Evolutionary conservation across 495 filamentous ascomycete genomes (phyloP), one percentile per base, ranked within the genome.

Genomic region (Schizothecium vesticola): DNA sequence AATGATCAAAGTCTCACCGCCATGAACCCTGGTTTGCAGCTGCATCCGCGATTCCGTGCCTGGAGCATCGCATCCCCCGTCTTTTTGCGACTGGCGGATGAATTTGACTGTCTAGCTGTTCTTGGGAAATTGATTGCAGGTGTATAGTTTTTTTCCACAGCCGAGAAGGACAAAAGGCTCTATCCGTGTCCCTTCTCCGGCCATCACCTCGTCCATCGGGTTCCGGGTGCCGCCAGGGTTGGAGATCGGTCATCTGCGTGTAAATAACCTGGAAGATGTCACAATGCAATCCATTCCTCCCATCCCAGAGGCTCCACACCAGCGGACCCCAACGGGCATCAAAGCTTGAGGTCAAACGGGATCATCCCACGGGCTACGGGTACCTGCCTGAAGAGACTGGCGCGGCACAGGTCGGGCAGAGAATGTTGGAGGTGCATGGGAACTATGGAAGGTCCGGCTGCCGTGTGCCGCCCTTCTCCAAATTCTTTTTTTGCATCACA

Each of bases 201-300:
- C 58, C 26, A 59, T 3, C 16, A 51, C 19, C 58, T 24, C 24
- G 58, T 59, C n/a, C 58, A 59, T 13, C 13, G 13, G 10, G 24
- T 23, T 16, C 61, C 13, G 13, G 10, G 24, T 23, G 16, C 61
- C n/a, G 23, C 62, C n/a, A 10, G 61, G 62, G 62, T 22, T 51
- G 16, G 36, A 19, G 28, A 58, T 66, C 65, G 65, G 65, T 66
- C 56, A 66, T 66, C 56, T 61, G 57, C 65, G 65, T 36, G 16
- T 6, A 33, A 66, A 66, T 66, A 51, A 51, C 43, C 43, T 51
- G 43, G 43, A 25, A 60, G 22, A 59, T 12, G 8, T 24, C 59
- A 31, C 65, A 61, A 66, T 66, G 65, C 65, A 58, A n/a, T 22
- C 36, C 24, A 36, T 25, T 23, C 31, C 29, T 60, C 57, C 56